Evolutionary conservation across 306 rosid genomes (phyloP).

Genomic region (Prunus armeniaca): DNA sequence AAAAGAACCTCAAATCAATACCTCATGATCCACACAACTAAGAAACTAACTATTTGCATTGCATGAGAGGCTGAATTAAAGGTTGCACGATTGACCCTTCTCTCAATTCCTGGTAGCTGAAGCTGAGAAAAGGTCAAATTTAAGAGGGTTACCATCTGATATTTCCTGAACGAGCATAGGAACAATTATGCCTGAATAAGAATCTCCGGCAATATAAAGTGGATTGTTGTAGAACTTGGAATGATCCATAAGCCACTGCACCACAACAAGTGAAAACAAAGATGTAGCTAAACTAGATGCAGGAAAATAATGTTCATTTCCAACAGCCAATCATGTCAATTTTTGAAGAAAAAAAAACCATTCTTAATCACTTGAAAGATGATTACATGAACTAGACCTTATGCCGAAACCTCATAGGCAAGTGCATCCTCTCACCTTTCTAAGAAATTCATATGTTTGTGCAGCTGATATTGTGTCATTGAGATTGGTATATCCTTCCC

Average conservation of each 20-base stretch:
- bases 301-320: not conserved
- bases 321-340: too few relatives aligned
- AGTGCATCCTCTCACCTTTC: conserved; percentile 25
- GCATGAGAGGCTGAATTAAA: not conserved
- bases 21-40: too few relatives aligned
- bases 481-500: conserved; percentile 9
- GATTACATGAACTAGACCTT: too few relatives aligned
- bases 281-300: not conserved
- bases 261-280: not conserved
- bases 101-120: too few relatives aligned
- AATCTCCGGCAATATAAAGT: conserved; percentile 50
- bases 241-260: conserved; percentile 57
- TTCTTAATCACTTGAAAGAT: not conserved
- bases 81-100: not conserved
- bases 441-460: conserved; percentile 30
- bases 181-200: conserved; percentile 39
- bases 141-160: conserved; percentile 26
- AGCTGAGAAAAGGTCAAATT: too few relatives aligned
- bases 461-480: conserved; percentile 27
- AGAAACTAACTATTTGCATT: not conserved
- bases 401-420: too few relatives aligned
- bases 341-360: not conserved
- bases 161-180: conserved; percentile 35
- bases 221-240: conserved; percentile 40
- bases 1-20: not conserved